A percentile compares a stretch with the other conserved stretches of the same genome.
Conservation (phyloP, 163 green algal species). For the Volvox carteri region DNA sequence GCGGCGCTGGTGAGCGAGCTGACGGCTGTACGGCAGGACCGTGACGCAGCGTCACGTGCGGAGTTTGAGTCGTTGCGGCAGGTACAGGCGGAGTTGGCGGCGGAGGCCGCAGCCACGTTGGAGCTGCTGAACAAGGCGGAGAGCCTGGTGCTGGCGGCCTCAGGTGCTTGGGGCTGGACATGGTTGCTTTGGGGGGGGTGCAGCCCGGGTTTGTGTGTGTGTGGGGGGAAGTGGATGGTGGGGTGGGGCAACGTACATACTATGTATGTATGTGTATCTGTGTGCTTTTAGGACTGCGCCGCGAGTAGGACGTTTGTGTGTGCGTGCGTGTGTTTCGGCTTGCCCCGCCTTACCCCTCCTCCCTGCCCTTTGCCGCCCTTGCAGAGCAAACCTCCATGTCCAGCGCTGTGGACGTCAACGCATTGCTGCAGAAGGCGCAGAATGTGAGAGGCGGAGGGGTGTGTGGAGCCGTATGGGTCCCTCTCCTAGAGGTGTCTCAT, state of each 20-base stretch:
- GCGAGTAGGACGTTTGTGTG: too few species aligned
- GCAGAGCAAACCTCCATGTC: conserved; percentile 11
- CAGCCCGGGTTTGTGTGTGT: too few species aligned
- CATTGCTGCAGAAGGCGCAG: conserved; percentile 20
- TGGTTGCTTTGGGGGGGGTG: too few species aligned
- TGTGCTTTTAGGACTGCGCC: too few species aligned
- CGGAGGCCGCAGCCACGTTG: conserved; percentile 47
- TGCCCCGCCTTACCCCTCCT: too few species aligned
- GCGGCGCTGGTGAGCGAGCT: conserved; percentile 23
- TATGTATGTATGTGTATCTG: too few species aligned
- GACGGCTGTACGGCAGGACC: conserved; percentile 32
- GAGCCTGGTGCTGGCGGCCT: conserved; percentile 6
- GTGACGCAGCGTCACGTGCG: conserved; percentile 23
- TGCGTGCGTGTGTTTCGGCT: too few species aligned
- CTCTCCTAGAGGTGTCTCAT: too few species aligned
- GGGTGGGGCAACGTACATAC: too few species aligned
- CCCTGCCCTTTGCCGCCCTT: neutral
- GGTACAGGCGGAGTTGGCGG: conserved; percentile 44
- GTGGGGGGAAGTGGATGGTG: too few species aligned
- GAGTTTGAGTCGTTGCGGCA: conserved; percentile 44
- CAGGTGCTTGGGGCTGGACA: too few species aligned
- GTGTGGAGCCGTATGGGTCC: too few species aligned
- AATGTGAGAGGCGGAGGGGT: conserved; percentile 27
- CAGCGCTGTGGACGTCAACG: neutral
- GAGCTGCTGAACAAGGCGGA: conserved; percentile 57